Evolutionary conservation across 1,139 yeast genomes (phyloP).

Genomic region (Trichomonascaceae sp.): DNA sequence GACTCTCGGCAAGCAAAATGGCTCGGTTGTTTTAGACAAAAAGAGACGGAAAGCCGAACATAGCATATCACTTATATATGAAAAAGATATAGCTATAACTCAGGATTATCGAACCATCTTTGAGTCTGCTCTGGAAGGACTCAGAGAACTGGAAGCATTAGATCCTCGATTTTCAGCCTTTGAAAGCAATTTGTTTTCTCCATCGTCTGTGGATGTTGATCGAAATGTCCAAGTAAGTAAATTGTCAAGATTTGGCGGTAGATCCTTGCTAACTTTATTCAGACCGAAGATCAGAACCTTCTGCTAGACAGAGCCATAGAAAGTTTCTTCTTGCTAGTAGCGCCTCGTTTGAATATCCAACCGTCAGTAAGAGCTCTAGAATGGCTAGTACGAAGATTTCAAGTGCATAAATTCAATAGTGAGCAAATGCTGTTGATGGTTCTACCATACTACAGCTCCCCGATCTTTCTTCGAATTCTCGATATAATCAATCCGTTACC

Average conservation of each 20-base stretch:
- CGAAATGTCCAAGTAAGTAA: constrained; percentile 57
- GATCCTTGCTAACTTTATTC: constrained; percentile 4
- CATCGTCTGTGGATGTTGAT: constrained; percentile 70
- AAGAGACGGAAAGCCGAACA: constrained; percentile 82
- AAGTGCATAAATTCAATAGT: constrained; percentile 72
- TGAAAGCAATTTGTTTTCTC: constrained; percentile 68
- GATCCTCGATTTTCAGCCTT: constrained; percentile 74
- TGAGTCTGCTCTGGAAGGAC: constrained; percentile 67
- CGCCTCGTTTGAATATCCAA: constrained; percentile 66
- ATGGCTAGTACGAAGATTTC: constrained; percentile 92
- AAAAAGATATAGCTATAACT: constrained; percentile 79
- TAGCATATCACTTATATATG: constrained; percentile 80
- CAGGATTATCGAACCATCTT: constrained; percentile 87
- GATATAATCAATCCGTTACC: constrained; percentile 63
- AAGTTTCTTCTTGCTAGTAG: constrained; percentile 66
- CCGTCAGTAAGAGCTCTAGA: constrained; percentile 82
- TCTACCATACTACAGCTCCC: constrained; percentile 69
- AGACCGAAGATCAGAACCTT: constrained; percentile 64
- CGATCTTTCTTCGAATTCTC: constrained; percentile 67
- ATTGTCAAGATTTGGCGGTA: constrained; percentile 7
- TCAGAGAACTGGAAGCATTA: constrained; percentile 60
- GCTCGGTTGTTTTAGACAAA: constrained; percentile 77
- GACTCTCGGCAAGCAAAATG: constrained; percentile 58
- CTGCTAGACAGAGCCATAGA: constrained; percentile 68
- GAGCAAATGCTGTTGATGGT: constrained; percentile 65